These are phyloP conservation scores for Diplodia seriata DNA, from an alignment of 2,329 filamentous ascomycete genomes.

Conservation along the genomic window DNA sequence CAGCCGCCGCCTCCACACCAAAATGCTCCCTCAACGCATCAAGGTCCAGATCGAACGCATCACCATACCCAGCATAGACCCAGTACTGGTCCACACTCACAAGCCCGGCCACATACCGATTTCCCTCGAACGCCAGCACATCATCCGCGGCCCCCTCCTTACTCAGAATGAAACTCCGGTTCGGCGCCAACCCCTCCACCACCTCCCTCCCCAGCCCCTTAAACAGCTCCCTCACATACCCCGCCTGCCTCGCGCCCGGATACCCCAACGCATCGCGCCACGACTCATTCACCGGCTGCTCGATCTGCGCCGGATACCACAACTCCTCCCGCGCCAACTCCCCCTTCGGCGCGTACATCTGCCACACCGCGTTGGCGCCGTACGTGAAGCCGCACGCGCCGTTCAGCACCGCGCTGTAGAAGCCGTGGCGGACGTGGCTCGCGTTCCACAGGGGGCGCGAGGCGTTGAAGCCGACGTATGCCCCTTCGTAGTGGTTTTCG, in stretches of 20 bases:
- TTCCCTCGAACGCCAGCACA: not conserved
- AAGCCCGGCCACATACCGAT: constrained; percentile 9
- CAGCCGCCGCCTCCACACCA: not conserved
- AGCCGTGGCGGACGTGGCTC: constrained; percentile 13
- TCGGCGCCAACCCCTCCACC: not conserved
- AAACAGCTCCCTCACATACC: constrained; percentile 10
- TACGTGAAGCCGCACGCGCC: constrained; percentile 20
- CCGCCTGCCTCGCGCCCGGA: constrained; percentile 6
- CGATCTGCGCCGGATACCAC: constrained; percentile 2
- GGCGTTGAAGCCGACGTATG: constrained; percentile 18
- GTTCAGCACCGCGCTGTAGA: constrained; percentile 11
- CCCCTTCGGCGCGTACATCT: constrained; percentile 6
- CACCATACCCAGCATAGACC: constrained; percentile 15
- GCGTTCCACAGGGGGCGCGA: constrained; percentile 22
- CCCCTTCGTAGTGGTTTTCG: constrained; percentile 24
- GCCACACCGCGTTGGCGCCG: constrained; percentile 5
- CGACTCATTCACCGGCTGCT: not conserved
- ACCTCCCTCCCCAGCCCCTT: not conserved
- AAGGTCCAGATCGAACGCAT: constrained; percentile 17
- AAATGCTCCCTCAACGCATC: not conserved
- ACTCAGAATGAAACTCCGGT: not conserved
- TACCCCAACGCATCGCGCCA: constrained; percentile 15
- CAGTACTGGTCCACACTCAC: not conserved
- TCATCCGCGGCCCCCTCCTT: not conserved
- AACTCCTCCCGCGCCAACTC: not conserved